Percentiles rank a stretch among this genome's conserved stretches.
Evolutionary conservation across 2,329 filamentous ascomycete species (phyloP).

Genomic region (Aspergillus fumigatiaffinis): DNA sequence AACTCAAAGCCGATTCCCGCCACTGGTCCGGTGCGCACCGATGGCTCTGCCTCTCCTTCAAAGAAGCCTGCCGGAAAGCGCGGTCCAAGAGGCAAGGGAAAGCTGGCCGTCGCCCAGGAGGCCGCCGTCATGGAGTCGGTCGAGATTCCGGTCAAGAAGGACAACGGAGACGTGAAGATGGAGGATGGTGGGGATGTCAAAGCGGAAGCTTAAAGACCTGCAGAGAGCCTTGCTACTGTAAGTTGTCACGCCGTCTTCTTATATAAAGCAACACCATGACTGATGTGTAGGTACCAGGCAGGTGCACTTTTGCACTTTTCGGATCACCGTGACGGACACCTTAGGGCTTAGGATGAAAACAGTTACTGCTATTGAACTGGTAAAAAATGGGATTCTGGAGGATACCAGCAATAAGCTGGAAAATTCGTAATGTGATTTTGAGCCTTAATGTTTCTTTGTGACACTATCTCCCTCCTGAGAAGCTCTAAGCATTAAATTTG

Average conservation of each 20-base stretch:
- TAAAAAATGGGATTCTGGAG: not conserved
- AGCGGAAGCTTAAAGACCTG: not conserved
- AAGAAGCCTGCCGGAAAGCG: not conserved
- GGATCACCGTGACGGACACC: not conserved
- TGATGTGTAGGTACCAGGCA: not conserved
- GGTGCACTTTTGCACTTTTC: not conserved
- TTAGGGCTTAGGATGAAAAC: not conserved
- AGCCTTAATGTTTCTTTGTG: not conserved
- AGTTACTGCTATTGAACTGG: not conserved
- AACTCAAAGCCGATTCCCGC: slow-evolving; percentile 17
- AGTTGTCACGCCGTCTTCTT: not conserved
- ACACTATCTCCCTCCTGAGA: not conserved
- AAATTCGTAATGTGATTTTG: not conserved
- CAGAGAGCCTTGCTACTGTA: not conserved
- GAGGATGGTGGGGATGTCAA: not conserved
- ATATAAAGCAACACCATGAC: not conserved
- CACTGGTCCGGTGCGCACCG: not conserved
- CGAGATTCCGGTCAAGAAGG: not conserved
- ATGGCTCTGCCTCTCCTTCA: not conserved
- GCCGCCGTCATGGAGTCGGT: not conserved
- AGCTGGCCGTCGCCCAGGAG: not conserved
- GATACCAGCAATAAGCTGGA: not conserved
- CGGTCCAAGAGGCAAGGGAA: not conserved
- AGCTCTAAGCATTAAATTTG: not conserved
- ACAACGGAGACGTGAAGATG: not conserved